phyloP scores from a whole-genome alignment of 768 basidiomycete species.

The Coprinopsis sp. region DNA sequence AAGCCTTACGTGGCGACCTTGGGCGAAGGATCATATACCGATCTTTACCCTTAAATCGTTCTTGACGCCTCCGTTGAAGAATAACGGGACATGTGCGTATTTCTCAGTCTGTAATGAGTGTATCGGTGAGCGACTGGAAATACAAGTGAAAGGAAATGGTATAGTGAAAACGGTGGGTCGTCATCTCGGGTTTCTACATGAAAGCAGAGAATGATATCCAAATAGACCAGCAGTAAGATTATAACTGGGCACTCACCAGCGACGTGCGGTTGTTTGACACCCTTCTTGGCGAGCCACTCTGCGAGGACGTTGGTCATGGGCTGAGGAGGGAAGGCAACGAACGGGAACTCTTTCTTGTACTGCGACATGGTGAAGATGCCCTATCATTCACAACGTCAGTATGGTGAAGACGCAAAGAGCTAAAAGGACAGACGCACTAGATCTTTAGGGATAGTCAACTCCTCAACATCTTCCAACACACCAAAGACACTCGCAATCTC shows the following conservation, averaged over 20 bases:
- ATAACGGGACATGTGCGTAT: slow-evolving; percentile 96
- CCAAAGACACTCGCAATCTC: slow-evolving; percentile 85
- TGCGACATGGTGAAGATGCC: slow-evolving; percentile 90
- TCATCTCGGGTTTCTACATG: no score
- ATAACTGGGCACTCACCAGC: slow-evolving; percentile 57
- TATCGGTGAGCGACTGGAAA: background rate
- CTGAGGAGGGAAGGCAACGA: slow-evolving; percentile 94
- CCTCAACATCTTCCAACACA: slow-evolving; percentile 76
- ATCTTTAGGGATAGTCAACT: slow-evolving; percentile 74
- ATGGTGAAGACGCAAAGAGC: background rate
- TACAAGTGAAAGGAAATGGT: background rate
- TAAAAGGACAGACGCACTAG: slow-evolving; percentile 46
- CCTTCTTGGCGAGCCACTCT: slow-evolving; percentile 81
- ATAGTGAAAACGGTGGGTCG: no score
- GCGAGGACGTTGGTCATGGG: slow-evolving; percentile 92
- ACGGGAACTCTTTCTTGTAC: slow-evolving; percentile 89
- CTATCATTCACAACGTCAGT: slow-evolving; percentile 29
- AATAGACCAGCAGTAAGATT: no score
- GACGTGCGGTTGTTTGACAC: slow-evolving; percentile 81
- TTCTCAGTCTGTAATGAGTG: slow-evolving; percentile 76
- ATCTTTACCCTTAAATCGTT: slow-evolving; percentile 80
- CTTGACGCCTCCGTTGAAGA: slow-evolving; percentile 96
- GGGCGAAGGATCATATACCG: slow-evolving; percentile 86
- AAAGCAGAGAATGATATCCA: no score
- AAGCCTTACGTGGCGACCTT: slow-evolving; percentile 70